Evolutionary conservation across 2,329 filamentous ascomycete genomes (phyloP), one percentile per base, ranked within the genome.

Genomic region (Aspergillus novofumigatus): DNA sequence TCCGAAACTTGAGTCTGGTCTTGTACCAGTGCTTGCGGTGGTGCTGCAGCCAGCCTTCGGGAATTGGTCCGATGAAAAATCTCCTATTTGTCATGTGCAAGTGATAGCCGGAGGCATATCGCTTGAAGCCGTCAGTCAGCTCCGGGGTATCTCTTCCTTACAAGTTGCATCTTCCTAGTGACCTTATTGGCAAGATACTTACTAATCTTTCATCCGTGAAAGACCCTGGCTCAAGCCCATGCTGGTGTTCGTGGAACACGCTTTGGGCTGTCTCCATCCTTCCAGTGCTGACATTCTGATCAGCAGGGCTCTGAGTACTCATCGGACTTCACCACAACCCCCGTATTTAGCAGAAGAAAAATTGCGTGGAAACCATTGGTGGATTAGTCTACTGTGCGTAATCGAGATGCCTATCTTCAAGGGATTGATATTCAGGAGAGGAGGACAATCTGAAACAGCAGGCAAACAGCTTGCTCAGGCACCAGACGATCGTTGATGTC

Each of bases 51-150:
- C 85, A 88, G 56, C 83, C 84, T 64, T 84, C 82, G 48, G 85
- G 85, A 38, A 87, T 84, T 38, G 85, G 85, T 0, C 85, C 85
- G 57, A 88, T 85, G 72, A 88, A 88, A 72, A 81, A 82, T 54
- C 85, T 81, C 54, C 82, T 78, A 52, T 79, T 83, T 6, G 85
- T 87, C 62, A 85, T 74, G 71, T 87, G 80, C 44, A 88, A 72
- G 66, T 88, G 85, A 58, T 83, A 79, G 25, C 83, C 78, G 47
- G 82, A 84, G 51, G 83, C 81, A 78, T 88, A 83, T 74, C 83
- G 80, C 82, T 80, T 67, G 62, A 11, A 32, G 10, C 20, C 14
- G 47, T 45, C 25, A 56, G 48, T 29, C 53, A 42, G 49, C 42
- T 6, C n/a, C 5, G 47, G 11, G 10, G 11, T 26, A 10, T 23